Evolutionary conservation across 176 grass and related monocot species (phyloP), one percentile per base, ranked within the genome.

Genomic region (Alopecurus myosuroides): DNA sequence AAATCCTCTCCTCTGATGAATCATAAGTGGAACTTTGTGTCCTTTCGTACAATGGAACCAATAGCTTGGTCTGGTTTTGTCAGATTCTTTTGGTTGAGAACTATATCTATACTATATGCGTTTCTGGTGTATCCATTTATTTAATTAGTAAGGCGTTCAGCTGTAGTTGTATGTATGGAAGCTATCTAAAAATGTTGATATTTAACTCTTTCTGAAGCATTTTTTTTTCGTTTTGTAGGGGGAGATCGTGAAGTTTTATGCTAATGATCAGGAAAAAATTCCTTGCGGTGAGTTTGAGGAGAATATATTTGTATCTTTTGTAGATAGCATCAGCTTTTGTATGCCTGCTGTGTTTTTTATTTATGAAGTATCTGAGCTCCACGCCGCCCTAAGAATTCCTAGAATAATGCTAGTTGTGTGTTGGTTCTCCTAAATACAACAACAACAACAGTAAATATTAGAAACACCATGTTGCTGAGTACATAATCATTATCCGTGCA

Each of bases 201-300:
- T 60, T 70, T 89, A 34, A 51, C 69, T 76, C 76, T 63, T 29
- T 83, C 45, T 36, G 13, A 77, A 48, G 30, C 68, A 39, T 46
- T 73, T 33, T 41, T 60, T 67, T 73, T 49, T 20, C 8, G 74
- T 28, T 28, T 77, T 65, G 53, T 81, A 98, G 96, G 96, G 96
- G 81, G 95, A 94, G 89, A 90, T 94, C 41, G 91, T 95, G 76
- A 98, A 81, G 85, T 82, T 93, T 77, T 92, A 88, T 87, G 96
- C 96, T 58, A 95, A 93, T 73, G 87, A 93, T 13, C 89, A 94
- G 84, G 90, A 74, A 88, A 98, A 98, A 78, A 95, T 98, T 70
- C 90, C 87, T 79, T 98, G 93, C 29, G 93, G 96, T 98, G 45
- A 90, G 92, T 89, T 79, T 79, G 41, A 53, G 41, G 19, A 50